Conservation (phyloP, 139 green algal genomes). For the Spirogloea muscicola region DNA sequence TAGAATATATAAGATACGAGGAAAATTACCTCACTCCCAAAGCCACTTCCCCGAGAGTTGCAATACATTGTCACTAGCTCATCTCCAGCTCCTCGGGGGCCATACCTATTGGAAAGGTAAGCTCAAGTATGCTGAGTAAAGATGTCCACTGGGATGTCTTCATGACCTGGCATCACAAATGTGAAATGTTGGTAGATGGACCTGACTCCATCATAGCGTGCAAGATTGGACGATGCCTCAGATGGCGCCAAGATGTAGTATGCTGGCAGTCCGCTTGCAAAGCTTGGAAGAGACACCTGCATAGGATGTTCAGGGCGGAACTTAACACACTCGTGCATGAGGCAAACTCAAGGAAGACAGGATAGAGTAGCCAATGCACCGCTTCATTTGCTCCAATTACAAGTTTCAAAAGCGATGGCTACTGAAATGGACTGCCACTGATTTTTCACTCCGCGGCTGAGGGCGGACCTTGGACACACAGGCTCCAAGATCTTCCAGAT, state of each 20-base stretch:
- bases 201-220: constrained; percentile 90
- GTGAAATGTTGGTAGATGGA: no score
- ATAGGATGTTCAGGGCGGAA: neutral
- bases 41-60: constrained; percentile 57
- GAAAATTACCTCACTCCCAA: constrained; percentile 72
- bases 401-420: no score
- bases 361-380: neutral
- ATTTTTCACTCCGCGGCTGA: neutral
- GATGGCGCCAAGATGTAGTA: constrained; percentile 94
- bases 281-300: constrained; percentile 71
- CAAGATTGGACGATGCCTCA: constrained; percentile 92
- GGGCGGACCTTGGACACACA: constrained; percentile 60
- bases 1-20: no score
- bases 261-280: constrained; percentile 75
- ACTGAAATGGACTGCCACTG: no score
- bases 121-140: no score
- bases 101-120: no score
- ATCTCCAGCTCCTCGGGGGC: neutral
- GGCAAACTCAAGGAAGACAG: neutral
- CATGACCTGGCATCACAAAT: no score
- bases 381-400: no score
- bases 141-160: no score
- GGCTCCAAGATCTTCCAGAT: constrained; percentile 76
- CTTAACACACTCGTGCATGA: no score
- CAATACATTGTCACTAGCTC: constrained; percentile 64